These are phyloP conservation scores for Chamaecyparis obtusa DNA, from an alignment of 75 land plant species.

Conservation along the genomic window DNA sequence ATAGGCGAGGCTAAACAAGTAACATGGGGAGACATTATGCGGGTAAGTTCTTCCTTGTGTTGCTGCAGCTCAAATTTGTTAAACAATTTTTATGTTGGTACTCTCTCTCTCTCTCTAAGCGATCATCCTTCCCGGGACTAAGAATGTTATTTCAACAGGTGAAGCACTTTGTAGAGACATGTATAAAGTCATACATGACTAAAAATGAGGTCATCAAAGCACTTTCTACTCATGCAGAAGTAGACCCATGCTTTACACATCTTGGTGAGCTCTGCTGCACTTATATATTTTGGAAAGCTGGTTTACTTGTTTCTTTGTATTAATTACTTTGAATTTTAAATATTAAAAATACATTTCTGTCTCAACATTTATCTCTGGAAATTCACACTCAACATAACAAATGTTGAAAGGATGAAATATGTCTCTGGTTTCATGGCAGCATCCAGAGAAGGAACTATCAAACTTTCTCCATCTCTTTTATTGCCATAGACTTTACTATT, in stretches of 20 bases:
- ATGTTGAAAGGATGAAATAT: background rate
- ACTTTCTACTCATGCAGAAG: conserved; percentile 6
- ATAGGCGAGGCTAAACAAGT: background rate
- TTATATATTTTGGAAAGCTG: background rate
- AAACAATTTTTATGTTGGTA: background rate
- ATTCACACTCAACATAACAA: background rate
- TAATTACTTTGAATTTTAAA: background rate
- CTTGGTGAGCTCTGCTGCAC: background rate
- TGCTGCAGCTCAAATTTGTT: background rate
- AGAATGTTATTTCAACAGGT: background rate
- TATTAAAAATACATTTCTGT: background rate
- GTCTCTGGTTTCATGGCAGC: background rate
- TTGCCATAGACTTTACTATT: background rate
- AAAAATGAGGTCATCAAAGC: conserved; percentile 3
- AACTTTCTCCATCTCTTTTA: background rate
- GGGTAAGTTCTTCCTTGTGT: background rate
- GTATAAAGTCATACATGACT: conserved; percentile 14
- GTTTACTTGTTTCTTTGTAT: background rate
- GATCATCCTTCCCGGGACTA: background rate
- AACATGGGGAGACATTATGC: background rate
- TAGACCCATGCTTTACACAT: background rate
- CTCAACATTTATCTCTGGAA: background rate
- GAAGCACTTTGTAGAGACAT: conserved; percentile 11
- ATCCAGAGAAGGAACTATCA: background rate
- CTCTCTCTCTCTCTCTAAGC: background rate